phyloP scores from a whole-genome alignment of 495 filamentous ascomycete genomes.

The Clavariopsis aquatica region DNA sequence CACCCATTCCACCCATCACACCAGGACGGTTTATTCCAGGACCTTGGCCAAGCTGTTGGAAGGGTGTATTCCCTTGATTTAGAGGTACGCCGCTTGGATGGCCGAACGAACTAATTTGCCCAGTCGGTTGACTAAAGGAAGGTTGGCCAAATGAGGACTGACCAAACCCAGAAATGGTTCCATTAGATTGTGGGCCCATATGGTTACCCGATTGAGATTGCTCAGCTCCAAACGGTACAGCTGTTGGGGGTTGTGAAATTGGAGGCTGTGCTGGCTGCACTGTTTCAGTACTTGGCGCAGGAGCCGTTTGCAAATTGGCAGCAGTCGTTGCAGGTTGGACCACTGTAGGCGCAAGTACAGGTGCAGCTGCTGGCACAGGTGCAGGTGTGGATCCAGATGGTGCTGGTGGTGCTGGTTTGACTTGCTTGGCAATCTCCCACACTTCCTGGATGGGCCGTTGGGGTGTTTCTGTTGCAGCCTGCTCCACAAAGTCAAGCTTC shows the following conservation, averaged over 20 bases:
- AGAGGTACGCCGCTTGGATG: background rate
- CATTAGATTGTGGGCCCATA: slow-evolving; percentile 14
- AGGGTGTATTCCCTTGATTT: slow-evolving; percentile 3
- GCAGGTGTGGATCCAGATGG: background rate
- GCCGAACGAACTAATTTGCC: slow-evolving; percentile 4
- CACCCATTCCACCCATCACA: background rate
- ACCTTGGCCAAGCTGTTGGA: slow-evolving; percentile 8
- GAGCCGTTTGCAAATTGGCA: background rate
- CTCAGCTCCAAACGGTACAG: background rate
- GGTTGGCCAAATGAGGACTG: background rate
- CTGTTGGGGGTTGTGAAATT: slow-evolving; percentile 2
- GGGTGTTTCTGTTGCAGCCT: slow-evolving; percentile 79
- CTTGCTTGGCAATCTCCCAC: slow-evolving; percentile 74
- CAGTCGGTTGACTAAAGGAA: slow-evolving; percentile 9
- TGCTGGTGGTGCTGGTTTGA: slow-evolving; percentile 40
- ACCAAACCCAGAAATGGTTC: background rate
- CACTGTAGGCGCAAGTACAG: too few relatives aligned
- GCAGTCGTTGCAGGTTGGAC: slow-evolving; percentile 4
- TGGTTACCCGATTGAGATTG: slow-evolving; percentile 3
- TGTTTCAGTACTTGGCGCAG: slow-evolving; percentile 2
- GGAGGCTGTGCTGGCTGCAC: slow-evolving; percentile 3
- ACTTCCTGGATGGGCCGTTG: slow-evolving; percentile 78
- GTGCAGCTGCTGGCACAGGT: too few relatives aligned
- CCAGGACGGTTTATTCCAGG: background rate
- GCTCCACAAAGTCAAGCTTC: slow-evolving; percentile 76